These are phyloP conservation scores for Saccharomycopsis sp. DNA, from an alignment of 805 yeast species.

Conservation along the genomic window DNA sequence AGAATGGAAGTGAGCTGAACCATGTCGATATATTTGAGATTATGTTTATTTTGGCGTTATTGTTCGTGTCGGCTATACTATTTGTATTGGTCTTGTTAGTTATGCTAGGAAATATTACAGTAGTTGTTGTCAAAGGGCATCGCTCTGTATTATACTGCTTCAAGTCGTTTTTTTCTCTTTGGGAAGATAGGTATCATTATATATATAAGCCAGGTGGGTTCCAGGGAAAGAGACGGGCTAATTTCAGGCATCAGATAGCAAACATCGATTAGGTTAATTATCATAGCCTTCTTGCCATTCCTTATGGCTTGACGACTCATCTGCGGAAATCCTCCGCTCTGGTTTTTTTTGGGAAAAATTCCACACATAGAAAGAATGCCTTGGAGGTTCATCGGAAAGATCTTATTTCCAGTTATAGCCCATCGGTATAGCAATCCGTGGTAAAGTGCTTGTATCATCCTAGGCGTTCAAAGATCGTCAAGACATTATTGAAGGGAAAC, in stretches of 20 bases:
- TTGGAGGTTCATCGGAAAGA: too few relatives aligned
- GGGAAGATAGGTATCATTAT: not conserved
- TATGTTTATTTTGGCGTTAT: too few relatives aligned
- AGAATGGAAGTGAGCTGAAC: too few relatives aligned
- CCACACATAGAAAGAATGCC: too few relatives aligned
- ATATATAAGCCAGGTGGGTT: not conserved
- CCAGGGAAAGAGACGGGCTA: not conserved
- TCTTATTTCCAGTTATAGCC: too few relatives aligned
- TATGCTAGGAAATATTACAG: too few relatives aligned
- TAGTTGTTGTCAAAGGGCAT: not conserved
- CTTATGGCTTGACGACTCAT: not conserved
- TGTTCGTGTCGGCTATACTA: too few relatives aligned
- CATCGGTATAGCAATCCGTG: not conserved
- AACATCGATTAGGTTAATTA: not conserved
- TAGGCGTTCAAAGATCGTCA: not conserved
- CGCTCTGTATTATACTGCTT: too few relatives aligned
- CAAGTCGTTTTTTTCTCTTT: too few relatives aligned
- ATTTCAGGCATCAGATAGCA: not conserved
- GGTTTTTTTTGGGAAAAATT: not conserved
- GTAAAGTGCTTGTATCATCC: not conserved
- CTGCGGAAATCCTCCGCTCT: not conserved
- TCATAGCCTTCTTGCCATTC: not conserved
- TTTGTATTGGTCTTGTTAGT: too few relatives aligned
- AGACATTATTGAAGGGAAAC: not conserved
- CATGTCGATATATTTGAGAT: too few relatives aligned